A percentile compares a stretch with the other conserved stretches of the same genome.
phyloP scores from a whole-genome alignment of 2,329 filamentous ascomycete genomes.

The Calonectria honghensis region DNA sequence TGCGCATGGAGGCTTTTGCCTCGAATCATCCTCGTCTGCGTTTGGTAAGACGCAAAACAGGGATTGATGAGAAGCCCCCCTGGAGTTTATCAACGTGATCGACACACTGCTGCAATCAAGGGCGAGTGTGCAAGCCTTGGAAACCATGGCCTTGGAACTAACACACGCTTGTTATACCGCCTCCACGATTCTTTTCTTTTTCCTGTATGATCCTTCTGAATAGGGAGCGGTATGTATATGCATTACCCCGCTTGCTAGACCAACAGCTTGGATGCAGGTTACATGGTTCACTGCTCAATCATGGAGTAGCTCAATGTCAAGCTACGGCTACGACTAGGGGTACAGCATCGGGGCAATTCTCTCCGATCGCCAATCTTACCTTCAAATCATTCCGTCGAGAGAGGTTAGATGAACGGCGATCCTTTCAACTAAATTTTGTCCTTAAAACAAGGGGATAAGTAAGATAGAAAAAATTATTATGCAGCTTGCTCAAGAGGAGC shows the following conservation, averaged over 20 bases:
- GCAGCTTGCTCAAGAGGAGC: not conserved
- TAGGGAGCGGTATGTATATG: not conserved
- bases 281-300: not conserved
- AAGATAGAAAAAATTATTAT: not conserved
- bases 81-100: constrained; percentile 12
- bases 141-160: not conserved
- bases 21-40: not conserved
- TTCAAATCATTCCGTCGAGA: no score
- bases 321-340: not conserved
- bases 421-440: not conserved
- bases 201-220: not conserved
- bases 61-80: not conserved
- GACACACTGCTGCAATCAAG: not conserved
- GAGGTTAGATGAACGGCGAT: not conserved
- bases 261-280: constrained; percentile 1
- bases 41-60: constrained; percentile 2
- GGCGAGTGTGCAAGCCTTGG: constrained; percentile 10
- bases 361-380: not conserved
- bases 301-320: constrained; percentile 10
- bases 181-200: constrained; percentile 16
- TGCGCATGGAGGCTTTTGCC: constrained; percentile 22
- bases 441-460: not conserved
- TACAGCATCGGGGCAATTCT: not conserved
- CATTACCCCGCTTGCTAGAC: constrained; percentile 5
- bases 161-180: constrained; percentile 5